These are phyloP conservation scores for Diaporthe capsici DNA, from an alignment of 2,329 filamentous ascomycete species.

Conservation along the genomic window DNA sequence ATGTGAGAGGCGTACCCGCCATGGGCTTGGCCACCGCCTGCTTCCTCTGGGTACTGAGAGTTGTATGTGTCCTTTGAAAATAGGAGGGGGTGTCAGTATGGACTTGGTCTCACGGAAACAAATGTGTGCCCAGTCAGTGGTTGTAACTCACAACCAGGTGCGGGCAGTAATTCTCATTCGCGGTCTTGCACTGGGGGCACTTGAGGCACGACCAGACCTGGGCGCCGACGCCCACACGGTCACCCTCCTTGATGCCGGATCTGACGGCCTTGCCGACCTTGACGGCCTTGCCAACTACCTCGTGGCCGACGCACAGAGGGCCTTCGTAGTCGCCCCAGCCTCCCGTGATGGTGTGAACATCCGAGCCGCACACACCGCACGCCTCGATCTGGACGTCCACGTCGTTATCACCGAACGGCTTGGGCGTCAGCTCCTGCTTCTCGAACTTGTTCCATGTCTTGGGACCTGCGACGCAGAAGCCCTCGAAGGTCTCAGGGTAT, in stretches of 20 bases:
- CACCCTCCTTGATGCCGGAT: conserved; percentile 67
- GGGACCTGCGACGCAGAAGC: conserved; percentile 59
- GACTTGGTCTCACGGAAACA: neutral
- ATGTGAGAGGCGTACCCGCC: conserved; percentile 72
- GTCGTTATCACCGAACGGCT: conserved; percentile 78
- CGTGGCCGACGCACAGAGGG: conserved; percentile 70
- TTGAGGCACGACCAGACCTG: conserved; percentile 71
- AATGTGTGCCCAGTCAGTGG: too few species aligned
- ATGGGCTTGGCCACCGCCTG: conserved; percentile 72
- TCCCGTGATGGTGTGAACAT: conserved; percentile 71
- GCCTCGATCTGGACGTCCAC: conserved; percentile 80
- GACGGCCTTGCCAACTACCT: conserved; percentile 70
- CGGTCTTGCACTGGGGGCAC: conserved; percentile 61
- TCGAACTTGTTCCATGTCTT: conserved; percentile 59
- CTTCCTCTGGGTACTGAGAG: conserved; percentile 58
- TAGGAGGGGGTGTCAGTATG: neutral
- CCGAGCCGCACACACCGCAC: conserved; percentile 74
- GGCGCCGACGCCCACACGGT: conserved; percentile 75
- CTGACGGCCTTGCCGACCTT: conserved; percentile 59
- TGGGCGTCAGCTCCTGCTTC: conserved; percentile 62
- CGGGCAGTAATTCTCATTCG: conserved; percentile 66
- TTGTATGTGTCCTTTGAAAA: conserved; percentile 66
- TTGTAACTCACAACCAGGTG: conserved; percentile 55
- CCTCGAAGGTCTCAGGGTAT: conserved; percentile 60
- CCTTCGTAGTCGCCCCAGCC: conserved; percentile 63